Conservation (phyloP, 2,329 filamentous ascomycete species). For the Leptosphaerulina australis region DNA sequence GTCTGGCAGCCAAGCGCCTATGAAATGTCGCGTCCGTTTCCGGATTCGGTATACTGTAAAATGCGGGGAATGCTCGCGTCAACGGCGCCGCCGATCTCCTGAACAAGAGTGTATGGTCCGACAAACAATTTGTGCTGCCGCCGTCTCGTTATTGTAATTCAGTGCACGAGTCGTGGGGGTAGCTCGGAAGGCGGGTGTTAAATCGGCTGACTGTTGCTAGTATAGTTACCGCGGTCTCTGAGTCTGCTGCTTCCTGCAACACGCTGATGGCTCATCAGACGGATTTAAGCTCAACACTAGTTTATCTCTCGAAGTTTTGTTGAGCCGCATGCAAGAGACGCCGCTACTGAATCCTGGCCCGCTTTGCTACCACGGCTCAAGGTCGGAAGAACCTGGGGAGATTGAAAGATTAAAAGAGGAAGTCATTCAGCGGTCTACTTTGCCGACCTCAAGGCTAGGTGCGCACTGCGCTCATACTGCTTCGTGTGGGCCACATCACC, state of each 20-base stretch:
- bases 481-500: slow-evolving; percentile 13
- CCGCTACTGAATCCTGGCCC: slow-evolving; percentile 1
- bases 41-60: slow-evolving; percentile 11
- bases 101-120: neutral
- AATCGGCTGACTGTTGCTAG: neutral
- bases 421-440: slow-evolving; percentile 4
- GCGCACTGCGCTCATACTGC: slow-evolving; percentile 2
- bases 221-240: neutral
- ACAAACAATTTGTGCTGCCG: neutral
- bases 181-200: neutral
- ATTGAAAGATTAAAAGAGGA: neutral
- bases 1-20: slow-evolving; percentile 11
- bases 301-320: slow-evolving; percentile 7
- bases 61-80: slow-evolving; percentile 14
- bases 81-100: slow-evolving; percentile 15
- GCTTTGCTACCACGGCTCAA: slow-evolving; percentile 12
- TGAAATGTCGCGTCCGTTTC: slow-evolving; percentile 4
- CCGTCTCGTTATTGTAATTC: neutral
- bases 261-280: slow-evolving; percentile 3
- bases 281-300: neutral
- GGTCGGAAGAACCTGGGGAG: slow-evolving; percentile 7
- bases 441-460: neutral
- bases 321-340: slow-evolving; percentile 14
- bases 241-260: neutral
- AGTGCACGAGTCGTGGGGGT: neutral